Evolutionary conservation across 2,329 filamentous ascomycete species (phyloP).

Genomic region (Nothopassalora personata): DNA sequence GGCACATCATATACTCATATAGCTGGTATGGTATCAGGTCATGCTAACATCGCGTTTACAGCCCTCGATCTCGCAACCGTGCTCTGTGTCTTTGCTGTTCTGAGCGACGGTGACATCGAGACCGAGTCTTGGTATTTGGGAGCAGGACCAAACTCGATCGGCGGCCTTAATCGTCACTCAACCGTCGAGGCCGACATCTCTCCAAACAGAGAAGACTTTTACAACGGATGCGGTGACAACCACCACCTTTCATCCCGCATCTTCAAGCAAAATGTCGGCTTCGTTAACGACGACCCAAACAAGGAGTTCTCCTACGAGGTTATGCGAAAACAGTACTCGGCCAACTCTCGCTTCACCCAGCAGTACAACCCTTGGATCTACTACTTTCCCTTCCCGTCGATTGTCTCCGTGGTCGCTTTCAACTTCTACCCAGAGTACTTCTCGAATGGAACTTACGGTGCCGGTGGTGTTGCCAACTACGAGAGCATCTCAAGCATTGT

Average conservation of each 20-base stretch:
- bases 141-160: conserved; percentile 18
- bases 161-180: conserved; percentile 29
- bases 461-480: conserved; percentile 34
- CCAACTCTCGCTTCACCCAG: conserved; percentile 18
- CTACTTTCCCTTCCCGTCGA: conserved; percentile 32
- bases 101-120: conserved; percentile 27
- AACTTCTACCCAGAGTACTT: conserved; percentile 31
- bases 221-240: conserved; percentile 31
- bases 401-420: conserved; percentile 28
- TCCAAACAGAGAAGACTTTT: conserved; percentile 34
- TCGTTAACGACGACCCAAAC: conserved; percentile 16
- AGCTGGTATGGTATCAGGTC: not conserved
- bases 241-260: conserved; percentile 30
- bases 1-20: not conserved
- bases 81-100: conserved; percentile 31
- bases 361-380: conserved; percentile 31
- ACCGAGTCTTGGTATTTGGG: conserved; percentile 28
- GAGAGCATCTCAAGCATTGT: conserved; percentile 29
- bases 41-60: not conserved
- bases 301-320: conserved; percentile 25
- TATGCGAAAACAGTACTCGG: conserved; percentile 25
- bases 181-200: conserved; percentile 30
- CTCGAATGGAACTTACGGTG: conserved; percentile 35
- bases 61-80: conserved; percentile 33
- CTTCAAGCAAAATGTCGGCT: conserved; percentile 29